Percentiles rank a stretch among this genome's conserved stretches.
Conservation (phyloP, 2,329 filamentous ascomycete genomes). For the Sphaerostilbella broomeana region DNA sequence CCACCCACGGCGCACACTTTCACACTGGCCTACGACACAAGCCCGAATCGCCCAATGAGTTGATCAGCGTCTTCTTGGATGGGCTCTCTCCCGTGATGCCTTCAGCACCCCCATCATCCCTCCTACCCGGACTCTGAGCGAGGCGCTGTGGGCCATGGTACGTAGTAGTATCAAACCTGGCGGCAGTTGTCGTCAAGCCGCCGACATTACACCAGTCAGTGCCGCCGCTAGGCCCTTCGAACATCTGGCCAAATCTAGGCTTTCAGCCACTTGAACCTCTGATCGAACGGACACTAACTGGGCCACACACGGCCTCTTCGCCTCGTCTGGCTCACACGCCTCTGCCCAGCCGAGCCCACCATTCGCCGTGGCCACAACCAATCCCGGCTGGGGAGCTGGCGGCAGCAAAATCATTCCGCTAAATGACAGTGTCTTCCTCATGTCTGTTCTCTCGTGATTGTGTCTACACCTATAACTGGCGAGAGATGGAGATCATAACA, state of each 20-base stretch:
- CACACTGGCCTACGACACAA: too few species aligned
- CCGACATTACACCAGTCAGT: constrained; percentile 3
- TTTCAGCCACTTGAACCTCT: constrained; percentile 10
- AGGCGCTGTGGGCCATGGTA: constrained; percentile 6
- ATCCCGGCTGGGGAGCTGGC: constrained; percentile 12
- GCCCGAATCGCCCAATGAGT: too few species aligned
- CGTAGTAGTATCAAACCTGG: constrained; percentile 7
- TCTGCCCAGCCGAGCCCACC: not conserved
- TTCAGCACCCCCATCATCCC: constrained; percentile 6
- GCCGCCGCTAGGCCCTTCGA: constrained; percentile 11
- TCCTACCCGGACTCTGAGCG: constrained; percentile 4
- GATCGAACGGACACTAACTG: constrained; percentile 12
- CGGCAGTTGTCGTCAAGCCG: constrained; percentile 6
- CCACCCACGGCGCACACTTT: too few species aligned
- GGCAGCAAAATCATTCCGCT: constrained; percentile 4
- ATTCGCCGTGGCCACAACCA: constrained; percentile 2
- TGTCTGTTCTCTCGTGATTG: too few species aligned
- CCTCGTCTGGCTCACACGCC: not conserved
- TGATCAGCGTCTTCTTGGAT: too few species aligned
- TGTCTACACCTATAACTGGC: too few species aligned
- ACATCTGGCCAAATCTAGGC: constrained; percentile 8
- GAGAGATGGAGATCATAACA: too few species aligned
- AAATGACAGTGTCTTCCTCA: constrained; percentile 4
- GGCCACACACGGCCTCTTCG: not conserved
- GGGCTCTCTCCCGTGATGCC: constrained; percentile 4